Evolutionary conservation across 2,329 filamentous ascomycete genomes (phyloP), one percentile per base, ranked within the genome.

Genomic region (Epichloe scottii): DNA sequence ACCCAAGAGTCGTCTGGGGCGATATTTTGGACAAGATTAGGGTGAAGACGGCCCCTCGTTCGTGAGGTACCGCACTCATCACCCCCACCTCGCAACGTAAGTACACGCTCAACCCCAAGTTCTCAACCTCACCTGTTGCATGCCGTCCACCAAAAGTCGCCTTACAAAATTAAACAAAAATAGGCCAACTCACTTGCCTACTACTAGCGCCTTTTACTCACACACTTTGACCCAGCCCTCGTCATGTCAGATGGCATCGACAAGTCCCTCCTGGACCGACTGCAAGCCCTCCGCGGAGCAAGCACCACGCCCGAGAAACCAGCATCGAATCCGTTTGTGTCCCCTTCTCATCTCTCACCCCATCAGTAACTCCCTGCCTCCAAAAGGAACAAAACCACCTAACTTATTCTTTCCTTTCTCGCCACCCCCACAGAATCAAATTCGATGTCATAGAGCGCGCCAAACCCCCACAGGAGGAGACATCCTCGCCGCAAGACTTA

Each of bases 401-500:
- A 39, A 39, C 38, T 30, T 0, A 10, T 19, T 1, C 10, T 8
- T 38, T 23, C 7, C 12, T 34, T 38, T 10, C 8, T 38, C 4
- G 3, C 4, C 23, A 11, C n/a, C 21, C 34, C 14, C 5, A 7
- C 45, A 60, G 64, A 19, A 59, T 66, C 23, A 60, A 58, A 8
- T 49, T 68, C 19, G 66, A 70, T 33, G 62, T 67, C 3, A 71
- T 75, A 50, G 69, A 73, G 54, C 62, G 70, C 7, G 65, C 63
- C 12, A 70, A 55, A 65, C 72, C 2, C 62, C 65, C 1, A 73
- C 74, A 0, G 68, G 68, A 40, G 75, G 78, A 55, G 76, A 80
- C 59, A 67, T 69, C 8, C 67, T 81, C 8, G 67, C 76, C 2
- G 71, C 71, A 2, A 70, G 78, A 21, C 67, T 81, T 43, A 75